Base-by-base conservation (phyloP, 805 yeast species). In the Zygoascus bituminiphila region DNA sequence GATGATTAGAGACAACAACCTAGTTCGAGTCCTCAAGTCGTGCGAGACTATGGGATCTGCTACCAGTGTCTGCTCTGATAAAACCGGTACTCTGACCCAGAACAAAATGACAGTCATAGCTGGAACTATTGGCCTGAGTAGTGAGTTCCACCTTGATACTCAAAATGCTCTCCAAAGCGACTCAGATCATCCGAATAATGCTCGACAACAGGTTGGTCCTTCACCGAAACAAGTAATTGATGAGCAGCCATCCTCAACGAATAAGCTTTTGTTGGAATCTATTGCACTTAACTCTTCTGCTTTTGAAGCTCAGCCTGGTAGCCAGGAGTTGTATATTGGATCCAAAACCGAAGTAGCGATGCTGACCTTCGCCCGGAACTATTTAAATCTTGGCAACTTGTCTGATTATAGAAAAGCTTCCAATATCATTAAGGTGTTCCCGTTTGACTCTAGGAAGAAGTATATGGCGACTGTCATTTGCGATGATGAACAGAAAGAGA, bases 41-140 rank as follows among this genome's bases (percentile, higher is more conserved):
- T 93, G 98, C 75, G 99, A 93, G 67, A 93, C 96, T 15, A 91
- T 93, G 98, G 98, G 99, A 39, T 88, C 95, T 42, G 98, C 97
- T 1, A 93, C 98, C 12, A 93, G 96, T 3, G 75, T 93, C 45
- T 93, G 98, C 66, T 88, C 97, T 0, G 98, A 93, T 69, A 91
- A 93, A 65, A 93, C 98, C 0, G 98, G 98, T 51, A 93, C 99
- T 10, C 74, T 93, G 49, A 93, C 99, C 1, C 95, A 88, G 64
- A 93, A 93, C 65, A 75, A 74, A 59, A 93, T 93, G 99, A 78
- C 88, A 35, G 88, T 93, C 5, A 96, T 88, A 9, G 77, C 75
- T 48, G 95, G 93, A 2, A 68, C 77, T 22, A 60, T 88, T 26
- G 94, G 93, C 8, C 24, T 42, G 1, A 64, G 66, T 38, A 49